Base-by-base conservation (phyloP, 768 basidiomycete genomes). In the Rubroboletus satanas region DNA sequence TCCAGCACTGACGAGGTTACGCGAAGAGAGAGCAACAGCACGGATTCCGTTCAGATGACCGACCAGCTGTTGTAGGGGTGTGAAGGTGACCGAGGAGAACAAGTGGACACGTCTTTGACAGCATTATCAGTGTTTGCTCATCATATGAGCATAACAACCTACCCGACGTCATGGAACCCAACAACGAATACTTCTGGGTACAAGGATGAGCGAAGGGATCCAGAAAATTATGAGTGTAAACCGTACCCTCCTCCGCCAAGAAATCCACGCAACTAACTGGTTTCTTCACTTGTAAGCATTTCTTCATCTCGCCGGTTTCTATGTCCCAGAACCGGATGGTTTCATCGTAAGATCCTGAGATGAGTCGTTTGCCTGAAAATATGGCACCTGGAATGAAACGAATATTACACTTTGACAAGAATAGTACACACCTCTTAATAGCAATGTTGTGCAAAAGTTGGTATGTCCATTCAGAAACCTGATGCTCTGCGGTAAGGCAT, bases 291-390 rank as follows among this genome's bases (percentile, higher is more conserved):
- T 82, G 79, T 42, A 93, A 65, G 61, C 88, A 90, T 63, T 87
- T 89, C 71, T 86, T 85, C 73, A 81, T 73, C 61, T 81, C 79
- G 5, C 80, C 83, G 0, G 79, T 81, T 50, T 77, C 79, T 21
- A 96, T 79, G 66, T 94, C 89, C 93, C 93, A 96, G 71, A 96
- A 90, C 12, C 93, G 79, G 56, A 96, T 94, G 1, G 89, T 92
- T 69, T 93, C 93, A 52, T 95, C 93, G 64, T 94, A 93, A 28
- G 88, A 90, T 15, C 93, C 93, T 59, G 88, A 92, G 59, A 96
- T 91, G 39, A 96, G 75, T 9, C 87, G 77, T 62, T 92, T 87
- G 17, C 88, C 90, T 69, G 53, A 47, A 38, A 41, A 33, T 7
- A 44, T 26, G 44, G n/a, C 1, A 36, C 15, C 1, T 1, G 2